Base-by-base conservation (phyloP, 371 early-diverging fungal species). In the Funneliformis caledonium region DNA sequence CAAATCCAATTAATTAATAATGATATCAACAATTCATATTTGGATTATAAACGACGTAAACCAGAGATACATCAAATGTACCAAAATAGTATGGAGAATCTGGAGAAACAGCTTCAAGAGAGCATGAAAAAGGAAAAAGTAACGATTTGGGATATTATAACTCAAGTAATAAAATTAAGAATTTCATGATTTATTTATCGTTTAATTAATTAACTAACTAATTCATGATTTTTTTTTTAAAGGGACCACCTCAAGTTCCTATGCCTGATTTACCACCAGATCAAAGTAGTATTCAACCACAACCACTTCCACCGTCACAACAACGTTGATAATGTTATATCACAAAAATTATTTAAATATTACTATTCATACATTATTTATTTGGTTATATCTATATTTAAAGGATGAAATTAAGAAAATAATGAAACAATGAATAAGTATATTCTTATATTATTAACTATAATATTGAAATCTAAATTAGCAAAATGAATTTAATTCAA, bases 111-210 rank as follows among this genome's bases (percentile, higher is more conserved):
- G 82, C 83, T 90, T 85, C 88, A 89, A 85, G 91, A 91, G 82
- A 91, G 91, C 90, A 72, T 72, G 72, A 72, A 72, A 72, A 31
- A 72, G 26, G 11, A 72, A 72, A 92, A 92, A 83, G 88, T 91
- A 88, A 92, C 93, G 8, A 85, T 92, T 33, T 92, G 92, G 93
- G 89, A 92, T 69, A 83, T 93, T 84, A 84, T 92, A 86, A 83
- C 89, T 26, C 88, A 91, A 82, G 85, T 84, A 47, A 67, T 52
- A 52, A 5, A 26, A 14, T 75, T 9, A 26, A 22, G 59, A 7
- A 73, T 26, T 10, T 48, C 14, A 81, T 81, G 16, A 19, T 60
- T n/a, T 59, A 45, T 16, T 59, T 75, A 19, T 56, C 16, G 2
- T 56, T 56, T 56, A 12, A 19, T 6, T 7, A 0, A 19, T 19